Base-by-base conservation (phyloP, 2,329 filamentous ascomycete genomes). In the Trichothecium roseum region DNA sequence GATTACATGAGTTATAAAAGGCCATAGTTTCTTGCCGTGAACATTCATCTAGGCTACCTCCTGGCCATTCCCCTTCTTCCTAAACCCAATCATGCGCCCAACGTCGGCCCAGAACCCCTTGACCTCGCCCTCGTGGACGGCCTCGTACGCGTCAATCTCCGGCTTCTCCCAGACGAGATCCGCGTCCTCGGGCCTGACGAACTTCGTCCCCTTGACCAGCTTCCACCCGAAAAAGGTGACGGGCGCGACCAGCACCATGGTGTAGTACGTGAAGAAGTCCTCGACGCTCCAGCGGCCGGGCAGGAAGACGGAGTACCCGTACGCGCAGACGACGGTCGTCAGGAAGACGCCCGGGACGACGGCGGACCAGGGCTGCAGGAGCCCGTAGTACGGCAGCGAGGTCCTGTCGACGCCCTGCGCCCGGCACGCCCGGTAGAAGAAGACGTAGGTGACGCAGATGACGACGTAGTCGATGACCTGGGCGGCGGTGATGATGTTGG, bases 131-230 rank as follows among this genome's bases (percentile, higher is more conserved):
- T 12, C 49, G 59, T 54, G 44, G 79, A 70, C 22, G 8, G 55
- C 60, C 49, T 76, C 72, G 41, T 78, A 77, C 0, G 62, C 63
- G 39, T 79, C 74, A 37, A 79, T 71, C 15, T 62, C 45, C 15
- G 72, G 73, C n/a, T 66, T 60, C 46, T 80, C 66, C 74, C 73
- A 73, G 30, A 75, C 58, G 13, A 80, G 60, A 46, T 81, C 75
- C 3, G 67, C 65, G 47, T 81, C 69, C 4, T 61, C 50, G 0
- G 76, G 59, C 3, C 56, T 55, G n/a, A 77, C 59, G 35, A 71
- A 59, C 39, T 64, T 65, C 2, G 78, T 82, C 38, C 60, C 62
- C 59, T 77, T 74, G 51, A 75, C 15, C 1, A 82, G 7, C 57
- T 84, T 84, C 74, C 76, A 84, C 45, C 63, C 62, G 15, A 68